These are phyloP conservation scores for Lolium perenne DNA, from an alignment of 176 grass and related monocot species.

Conservation along the genomic window DNA sequence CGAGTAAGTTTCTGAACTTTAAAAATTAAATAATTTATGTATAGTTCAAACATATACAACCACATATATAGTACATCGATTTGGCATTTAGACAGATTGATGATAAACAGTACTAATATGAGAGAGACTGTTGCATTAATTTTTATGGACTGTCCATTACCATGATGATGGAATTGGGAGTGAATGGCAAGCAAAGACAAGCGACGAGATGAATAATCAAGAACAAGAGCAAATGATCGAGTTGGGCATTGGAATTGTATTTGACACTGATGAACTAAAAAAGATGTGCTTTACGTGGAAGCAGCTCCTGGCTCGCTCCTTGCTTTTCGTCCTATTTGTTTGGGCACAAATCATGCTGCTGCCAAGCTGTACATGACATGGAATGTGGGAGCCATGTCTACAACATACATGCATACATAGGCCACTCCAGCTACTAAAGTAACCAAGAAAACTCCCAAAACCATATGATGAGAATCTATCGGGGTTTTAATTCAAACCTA, in stretches of 20 bases:
- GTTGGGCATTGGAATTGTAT: slow-evolving; percentile 15
- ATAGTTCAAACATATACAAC: too few relatives aligned
- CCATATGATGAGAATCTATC: slow-evolving; percentile 18
- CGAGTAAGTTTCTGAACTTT: neutral
- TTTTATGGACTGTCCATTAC: neutral
- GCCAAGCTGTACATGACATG: slow-evolving; percentile 25
- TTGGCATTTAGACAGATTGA: neutral
- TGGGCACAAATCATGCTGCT: slow-evolving; percentile 30
- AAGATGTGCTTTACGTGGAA: slow-evolving; percentile 31
- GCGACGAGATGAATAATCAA: neutral
- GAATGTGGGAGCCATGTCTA: slow-evolving; percentile 45
- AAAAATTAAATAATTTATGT: neutral
- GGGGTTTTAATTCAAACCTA: too few relatives aligned
- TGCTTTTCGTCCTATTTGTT: neutral
- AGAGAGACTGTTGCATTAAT: neutral
- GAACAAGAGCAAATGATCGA: neutral
- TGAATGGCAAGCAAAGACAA: slow-evolving; percentile 39
- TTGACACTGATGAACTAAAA: neutral
- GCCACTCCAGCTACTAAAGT: neutral
- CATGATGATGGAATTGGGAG: slow-evolving; percentile 4
- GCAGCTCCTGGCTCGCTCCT: slow-evolving; percentile 1
- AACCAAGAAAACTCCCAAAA: neutral
- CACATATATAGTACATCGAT: too few relatives aligned
- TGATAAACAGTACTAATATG: neutral
- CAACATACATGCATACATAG: neutral